Evolutionary conservation across 192 early-diverging fungal genomes (phyloP).

Genomic region (Phlyctochytrium planicorne): DNA sequence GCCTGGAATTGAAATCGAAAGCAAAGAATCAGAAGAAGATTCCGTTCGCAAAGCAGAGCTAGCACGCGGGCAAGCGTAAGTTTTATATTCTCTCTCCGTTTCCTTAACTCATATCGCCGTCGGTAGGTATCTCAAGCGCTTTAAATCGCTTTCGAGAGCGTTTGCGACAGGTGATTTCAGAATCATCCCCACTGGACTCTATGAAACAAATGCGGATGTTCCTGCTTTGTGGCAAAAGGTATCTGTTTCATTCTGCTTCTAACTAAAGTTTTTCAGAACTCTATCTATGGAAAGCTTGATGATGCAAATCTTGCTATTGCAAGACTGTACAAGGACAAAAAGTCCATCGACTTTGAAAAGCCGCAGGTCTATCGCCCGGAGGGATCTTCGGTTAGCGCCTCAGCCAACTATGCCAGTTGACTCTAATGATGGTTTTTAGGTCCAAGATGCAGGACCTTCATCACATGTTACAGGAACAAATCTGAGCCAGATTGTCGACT

Average conservation of each 20-base stretch:
- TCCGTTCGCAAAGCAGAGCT: slow-evolving; percentile 38
- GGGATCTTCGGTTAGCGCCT: neutral
- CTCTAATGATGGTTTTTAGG: neutral
- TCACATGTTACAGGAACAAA: no score
- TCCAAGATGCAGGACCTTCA: no score
- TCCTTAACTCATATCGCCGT: neutral
- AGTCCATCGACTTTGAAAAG: neutral
- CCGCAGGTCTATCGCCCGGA: neutral
- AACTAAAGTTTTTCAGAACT: slow-evolving; percentile 18
- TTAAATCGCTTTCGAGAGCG: slow-evolving; percentile 58
- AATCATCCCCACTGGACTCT: slow-evolving; percentile 27
- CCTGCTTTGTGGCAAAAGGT: slow-evolving; percentile 52
- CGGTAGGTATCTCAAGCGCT: slow-evolving; percentile 49
- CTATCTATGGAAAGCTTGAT: slow-evolving; percentile 47
- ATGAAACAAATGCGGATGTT: slow-evolving; percentile 11
- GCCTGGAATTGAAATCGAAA: neutral
- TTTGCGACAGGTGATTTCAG: slow-evolving; percentile 60
- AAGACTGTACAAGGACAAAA: slow-evolving; percentile 41
- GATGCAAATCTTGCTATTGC: slow-evolving; percentile 40
- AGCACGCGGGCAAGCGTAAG: slow-evolving; percentile 50
- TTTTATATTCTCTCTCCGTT: neutral
- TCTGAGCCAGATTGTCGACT: neutral
- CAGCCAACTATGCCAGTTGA: neutral
- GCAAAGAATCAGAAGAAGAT: slow-evolving; percentile 22
- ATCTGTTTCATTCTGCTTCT: neutral